Conservation (phyloP, 345 rosid species). For the Hibiscus syriacus region DNA sequence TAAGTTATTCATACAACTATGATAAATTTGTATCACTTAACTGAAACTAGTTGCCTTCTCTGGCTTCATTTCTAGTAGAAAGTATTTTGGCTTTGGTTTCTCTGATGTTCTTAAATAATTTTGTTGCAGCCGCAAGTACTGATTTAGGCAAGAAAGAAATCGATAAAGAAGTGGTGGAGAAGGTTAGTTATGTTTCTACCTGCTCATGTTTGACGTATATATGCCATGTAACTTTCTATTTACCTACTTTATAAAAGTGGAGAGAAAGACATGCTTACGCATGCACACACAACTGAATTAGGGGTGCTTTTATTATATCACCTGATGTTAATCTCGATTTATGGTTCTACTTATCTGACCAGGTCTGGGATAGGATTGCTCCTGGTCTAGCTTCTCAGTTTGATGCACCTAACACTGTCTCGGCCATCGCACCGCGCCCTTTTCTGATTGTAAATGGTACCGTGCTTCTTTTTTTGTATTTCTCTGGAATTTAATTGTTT, state of each 20-base stretch:
- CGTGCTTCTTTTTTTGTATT: not conserved
- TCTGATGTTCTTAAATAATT: not conserved
- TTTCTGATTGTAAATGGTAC: slow-evolving; percentile 67
- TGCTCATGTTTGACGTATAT: not conserved
- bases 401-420: slow-evolving; percentile 66
- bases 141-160: slow-evolving; percentile 59
- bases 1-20: not conserved
- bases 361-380: slow-evolving; percentile 96
- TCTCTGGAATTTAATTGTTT: not conserved
- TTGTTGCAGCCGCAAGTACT: slow-evolving; percentile 5
- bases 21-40: not conserved
- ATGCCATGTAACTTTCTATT: not conserved
- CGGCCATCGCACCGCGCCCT: slow-evolving; percentile 71
- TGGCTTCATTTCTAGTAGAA: not conserved
- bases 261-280: too few species aligned
- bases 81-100: not conserved
- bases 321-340: not conserved
- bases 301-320: not conserved
- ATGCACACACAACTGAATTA: not conserved
- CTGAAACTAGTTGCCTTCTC: not conserved
- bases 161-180: slow-evolving; percentile 76
- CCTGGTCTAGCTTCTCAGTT: slow-evolving; percentile 74
- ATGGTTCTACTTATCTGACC: slow-evolving; percentile 13
- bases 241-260: too few species aligned
- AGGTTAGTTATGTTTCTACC: slow-evolving; percentile 38